Base-by-base conservation (phyloP, 2,329 filamentous ascomycete genomes). In the Chalaropsis ovoidea region DNA sequence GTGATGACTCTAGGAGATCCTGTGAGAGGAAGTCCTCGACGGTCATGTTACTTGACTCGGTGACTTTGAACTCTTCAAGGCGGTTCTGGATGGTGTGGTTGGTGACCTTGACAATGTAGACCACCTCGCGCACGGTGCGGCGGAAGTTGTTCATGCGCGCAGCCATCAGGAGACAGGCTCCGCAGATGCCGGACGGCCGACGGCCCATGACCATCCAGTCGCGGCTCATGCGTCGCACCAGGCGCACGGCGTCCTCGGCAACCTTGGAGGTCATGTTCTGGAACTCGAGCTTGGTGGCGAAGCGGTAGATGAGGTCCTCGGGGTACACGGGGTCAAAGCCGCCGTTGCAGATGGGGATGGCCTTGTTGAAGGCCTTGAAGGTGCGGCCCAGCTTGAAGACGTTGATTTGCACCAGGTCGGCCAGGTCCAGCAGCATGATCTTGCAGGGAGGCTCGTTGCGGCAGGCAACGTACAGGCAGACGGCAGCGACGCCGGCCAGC, bases 121-220 rank as follows among this genome's bases (percentile, higher is more conserved):
- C 93, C 8, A 99, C 89, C 75, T 99, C 94, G 39, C 91, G 85
- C 13, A 95, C 86, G 0, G 91, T 96, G 19, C 94, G 86, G 56
- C 93, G 88, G 73, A 95, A 99, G 75, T 97, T 97, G 81, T 96
- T 95, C 88, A 97, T 97, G 63, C 94, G 88, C 8, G 94, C 93
- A 6, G 94, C 94, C 74, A 99, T 87, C 68, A 99, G 89, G 61
- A 99, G 82, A 70, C 92, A 95, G 13, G 94, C 94, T 68, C 94
- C 94, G 74, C 92, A 96, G 65, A 97, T 87, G 70, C 94, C 94
- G 6, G 93, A 93, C 17, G 94, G 94, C 49, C 94, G 87, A 72
- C 94, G 88, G 71, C 94, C 94, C 73, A 92, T 90, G 60, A 92
- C 87, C 84, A 99, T 97, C 92, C 94, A 97, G 76, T 99, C 94